phyloP scores from a whole-genome alignment of 129 eudicot species.

The Arctium minus region DNA sequence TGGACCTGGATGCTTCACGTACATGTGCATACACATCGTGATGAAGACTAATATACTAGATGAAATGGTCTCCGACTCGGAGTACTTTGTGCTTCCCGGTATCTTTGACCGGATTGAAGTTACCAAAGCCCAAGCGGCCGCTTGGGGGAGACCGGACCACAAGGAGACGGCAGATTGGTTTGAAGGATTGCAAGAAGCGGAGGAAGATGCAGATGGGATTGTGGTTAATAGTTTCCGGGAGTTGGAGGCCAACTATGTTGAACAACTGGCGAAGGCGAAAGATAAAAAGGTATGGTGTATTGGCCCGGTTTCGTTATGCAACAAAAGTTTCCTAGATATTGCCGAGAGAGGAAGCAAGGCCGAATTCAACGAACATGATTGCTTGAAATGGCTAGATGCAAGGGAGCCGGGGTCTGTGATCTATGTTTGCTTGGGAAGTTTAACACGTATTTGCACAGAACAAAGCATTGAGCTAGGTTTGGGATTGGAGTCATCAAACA shows the following conservation, averaged over 20 bases:
- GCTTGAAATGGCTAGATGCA: constrained; percentile 33
- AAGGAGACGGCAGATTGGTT: not conserved
- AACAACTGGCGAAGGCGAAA: constrained; percentile 24
- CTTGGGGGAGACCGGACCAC: not conserved
- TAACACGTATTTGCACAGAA: not conserved
- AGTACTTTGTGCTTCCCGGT: constrained; percentile 22
- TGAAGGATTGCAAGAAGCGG: constrained; percentile 6
- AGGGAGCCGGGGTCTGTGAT: constrained; percentile 24
- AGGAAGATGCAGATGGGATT: constrained; percentile 15
- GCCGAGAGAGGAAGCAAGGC: constrained; percentile 44
- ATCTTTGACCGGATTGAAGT: constrained; percentile 31
- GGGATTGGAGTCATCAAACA: constrained; percentile 37
- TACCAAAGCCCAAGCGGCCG: constrained; percentile 13
- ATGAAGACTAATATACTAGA: not conserved
- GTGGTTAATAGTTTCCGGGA: constrained; percentile 48
- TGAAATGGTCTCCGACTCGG: constrained; percentile 11
- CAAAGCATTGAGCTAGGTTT: constrained; percentile 42
- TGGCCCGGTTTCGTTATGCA: constrained; percentile 60
- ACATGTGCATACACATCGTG: constrained; percentile 18
- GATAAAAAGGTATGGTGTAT: constrained; percentile 46
- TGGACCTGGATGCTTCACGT: constrained; percentile 42
- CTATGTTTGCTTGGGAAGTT: constrained; percentile 49
- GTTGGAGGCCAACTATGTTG: constrained; percentile 40
- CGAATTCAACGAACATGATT: constrained; percentile 15
- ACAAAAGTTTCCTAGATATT: constrained; percentile 29